Conservation (phyloP, 1,284 basidiomycete species). For the Naganishia liquefaciens region DNA sequence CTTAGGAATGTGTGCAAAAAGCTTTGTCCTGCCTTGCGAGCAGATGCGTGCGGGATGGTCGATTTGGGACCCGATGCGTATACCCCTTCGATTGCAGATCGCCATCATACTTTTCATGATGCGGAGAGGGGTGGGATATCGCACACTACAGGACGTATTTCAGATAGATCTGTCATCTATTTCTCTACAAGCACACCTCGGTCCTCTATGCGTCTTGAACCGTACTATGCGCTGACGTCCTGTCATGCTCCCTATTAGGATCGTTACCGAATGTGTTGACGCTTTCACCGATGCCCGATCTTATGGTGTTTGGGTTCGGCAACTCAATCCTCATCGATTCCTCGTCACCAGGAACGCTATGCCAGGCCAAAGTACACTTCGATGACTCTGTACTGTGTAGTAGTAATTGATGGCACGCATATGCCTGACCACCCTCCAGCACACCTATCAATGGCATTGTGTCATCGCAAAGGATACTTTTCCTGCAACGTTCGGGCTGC, state of each 20-base stretch:
- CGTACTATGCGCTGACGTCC: too few relatives aligned
- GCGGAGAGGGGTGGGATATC: background rate
- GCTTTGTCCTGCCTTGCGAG: background rate
- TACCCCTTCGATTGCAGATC: background rate
- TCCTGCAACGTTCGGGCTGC: constrained; percentile 15
- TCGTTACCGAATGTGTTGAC: constrained; percentile 8
- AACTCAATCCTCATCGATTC: constrained; percentile 6
- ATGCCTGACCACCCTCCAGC: constrained; percentile 5
- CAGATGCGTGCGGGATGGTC: background rate
- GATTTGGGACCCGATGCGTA: background rate
- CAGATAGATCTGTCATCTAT: background rate
- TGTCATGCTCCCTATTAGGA: too few relatives aligned
- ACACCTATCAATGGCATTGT: too few relatives aligned
- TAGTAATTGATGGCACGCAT: constrained; percentile 27
- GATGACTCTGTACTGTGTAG: constrained; percentile 4
- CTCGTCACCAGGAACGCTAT: background rate
- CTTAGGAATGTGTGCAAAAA: background rate
- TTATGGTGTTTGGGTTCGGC: constrained; percentile 9
- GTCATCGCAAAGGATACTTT: constrained; percentile 9
- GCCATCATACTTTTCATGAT: constrained; percentile 5
- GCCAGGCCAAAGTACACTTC: constrained; percentile 1
- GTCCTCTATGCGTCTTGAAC: too few relatives aligned
- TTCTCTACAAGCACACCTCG: background rate
- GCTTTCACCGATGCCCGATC: constrained; percentile 16
- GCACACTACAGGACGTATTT: background rate